Base-by-base conservation (phyloP, 1,284 basidiomycete genomes). In the Cutaneotrichosporon sp. region DNA sequence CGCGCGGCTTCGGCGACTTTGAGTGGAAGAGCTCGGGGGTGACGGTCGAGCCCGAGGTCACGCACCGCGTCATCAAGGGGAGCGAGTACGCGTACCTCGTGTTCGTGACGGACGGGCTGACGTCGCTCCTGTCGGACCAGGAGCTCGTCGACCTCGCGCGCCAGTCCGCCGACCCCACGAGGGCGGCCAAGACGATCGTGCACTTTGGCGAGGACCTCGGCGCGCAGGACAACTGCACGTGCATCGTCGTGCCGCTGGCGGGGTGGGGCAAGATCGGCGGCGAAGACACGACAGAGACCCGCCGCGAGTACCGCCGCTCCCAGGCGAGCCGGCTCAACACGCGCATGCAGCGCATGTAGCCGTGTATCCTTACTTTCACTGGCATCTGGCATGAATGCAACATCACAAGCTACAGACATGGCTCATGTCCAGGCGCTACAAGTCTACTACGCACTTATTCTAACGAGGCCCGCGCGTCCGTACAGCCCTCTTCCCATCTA, bases 1-100 rank as follows among this genome's bases (percentile, higher is more conserved):
- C 97, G 10, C 83, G 95, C 76, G 89, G 91, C 60, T 85, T 99
- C 57, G 95, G 95, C 33, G 97, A 99, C 74, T 84, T 92, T 34
- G 86, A 87, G 64, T 98, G 87, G 82, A 98, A 97, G 76, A 86
- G 84, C 33, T 89, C 89, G 63, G 95, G 94, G 0, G 91, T 99
- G 5, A 98, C 95, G 1, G 89, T 91, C 31, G 95, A 99, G 78
- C 95, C 97, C 4, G 92, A 97, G 74, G 87, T 98, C n/a, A 83
- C 86, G 56, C 87, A 88, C 31, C 88, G 87, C 70, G 81, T 97
- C 1, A 78, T 98, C 14, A 82, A 88, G 68, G 91, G 89, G 36
- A 75, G 81, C 8, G 85, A 89, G 56, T 90, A 89, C 86, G 89
- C 90, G 1, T 92, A 88, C 73, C 82, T 92, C 67, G 84, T 92